phyloP scores from a whole-genome alignment of 2,329 filamentous ascomycete species.

The Bipolaris sorokiniana region DNA sequence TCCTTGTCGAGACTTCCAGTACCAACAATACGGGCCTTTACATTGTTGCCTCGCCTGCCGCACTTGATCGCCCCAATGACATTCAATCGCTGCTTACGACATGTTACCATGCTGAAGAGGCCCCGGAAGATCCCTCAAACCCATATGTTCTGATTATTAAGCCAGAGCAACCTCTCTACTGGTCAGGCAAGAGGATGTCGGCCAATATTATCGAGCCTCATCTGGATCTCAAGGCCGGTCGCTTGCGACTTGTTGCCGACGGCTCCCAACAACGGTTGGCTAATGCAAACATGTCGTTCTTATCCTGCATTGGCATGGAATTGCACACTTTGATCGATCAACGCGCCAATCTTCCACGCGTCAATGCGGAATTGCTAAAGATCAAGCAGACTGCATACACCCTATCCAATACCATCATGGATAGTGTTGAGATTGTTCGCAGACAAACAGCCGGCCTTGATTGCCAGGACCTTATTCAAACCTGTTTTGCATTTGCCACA shows the following conservation, averaged over 20 bases:
- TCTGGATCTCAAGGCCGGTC: constrained; percentile 83
- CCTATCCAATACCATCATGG: constrained; percentile 97
- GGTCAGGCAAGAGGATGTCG: constrained; percentile 79
- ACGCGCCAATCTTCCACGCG: constrained; percentile 88
- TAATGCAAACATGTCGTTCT: constrained; percentile 78
- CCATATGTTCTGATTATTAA: constrained; percentile 86
- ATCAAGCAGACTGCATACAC: constrained; percentile 97
- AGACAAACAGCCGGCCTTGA: constrained; percentile 82
- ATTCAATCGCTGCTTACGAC: constrained; percentile 86
- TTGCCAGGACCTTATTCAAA: constrained; percentile 95
- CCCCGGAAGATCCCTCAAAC: constrained; percentile 74
- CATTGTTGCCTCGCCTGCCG: constrained; percentile 80
- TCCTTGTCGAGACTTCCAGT: constrained; percentile 75
- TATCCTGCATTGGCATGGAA: constrained; percentile 79
- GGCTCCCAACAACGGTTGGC: constrained; percentile 79
- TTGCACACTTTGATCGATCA: constrained; percentile 91
- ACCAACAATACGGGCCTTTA: constrained; percentile 75
- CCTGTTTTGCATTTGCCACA: constrained; percentile 97
- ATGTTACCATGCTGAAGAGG: constrained; percentile 72
- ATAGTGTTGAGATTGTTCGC: constrained; percentile 92
- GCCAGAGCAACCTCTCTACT: constrained; percentile 77
- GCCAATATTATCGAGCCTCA: constrained; percentile 76
- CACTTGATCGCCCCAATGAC: constrained; percentile 77
- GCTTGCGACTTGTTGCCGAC: constrained; percentile 86
- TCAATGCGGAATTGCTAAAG: constrained; percentile 88